These are phyloP conservation scores for Petunia axillaris DNA, from an alignment of 257 asterid species.

Conservation along the genomic window DNA sequence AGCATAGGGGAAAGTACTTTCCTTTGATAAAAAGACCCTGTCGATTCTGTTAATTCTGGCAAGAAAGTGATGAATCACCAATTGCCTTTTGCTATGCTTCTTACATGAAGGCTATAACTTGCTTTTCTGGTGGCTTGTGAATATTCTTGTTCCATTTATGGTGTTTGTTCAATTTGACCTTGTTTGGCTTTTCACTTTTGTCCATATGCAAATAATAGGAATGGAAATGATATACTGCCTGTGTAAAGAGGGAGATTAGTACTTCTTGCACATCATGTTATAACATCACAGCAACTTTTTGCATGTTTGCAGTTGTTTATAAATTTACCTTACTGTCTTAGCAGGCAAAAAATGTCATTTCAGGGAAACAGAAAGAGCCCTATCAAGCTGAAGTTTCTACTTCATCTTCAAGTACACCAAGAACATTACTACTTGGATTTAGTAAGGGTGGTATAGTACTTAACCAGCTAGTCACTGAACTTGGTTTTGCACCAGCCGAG, in stretches of 20 bases:
- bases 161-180: neutral
- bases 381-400: conserved; percentile 49
- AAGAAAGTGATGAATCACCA: neutral
- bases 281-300: conserved; percentile 9
- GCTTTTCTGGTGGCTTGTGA: neutral
- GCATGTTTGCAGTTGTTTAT: neutral
- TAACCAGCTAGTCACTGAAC: conserved; percentile 89
- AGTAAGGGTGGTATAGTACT: conserved; percentile 92
- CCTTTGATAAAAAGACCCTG: neutral
- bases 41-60: conserved; percentile 7
- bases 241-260: neutral
- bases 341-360: conserved; percentile 61
- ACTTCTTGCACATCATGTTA: neutral
- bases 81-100: neutral
- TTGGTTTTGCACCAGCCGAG: conserved; percentile 48
- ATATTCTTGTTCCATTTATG: conserved; percentile 5
- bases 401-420: conserved; percentile 49
- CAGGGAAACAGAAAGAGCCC: conserved; percentile 53
- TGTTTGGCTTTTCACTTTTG: neutral
- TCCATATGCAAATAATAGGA: neutral
- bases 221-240: neutral
- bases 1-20: conserved; percentile 1
- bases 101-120: conserved; percentile 12
- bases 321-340: neutral
- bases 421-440: conserved; percentile 80